Evolutionary conservation across 192 early-diverging fungal genomes (phyloP).

Genomic region (Dissophora globulifera): DNA sequence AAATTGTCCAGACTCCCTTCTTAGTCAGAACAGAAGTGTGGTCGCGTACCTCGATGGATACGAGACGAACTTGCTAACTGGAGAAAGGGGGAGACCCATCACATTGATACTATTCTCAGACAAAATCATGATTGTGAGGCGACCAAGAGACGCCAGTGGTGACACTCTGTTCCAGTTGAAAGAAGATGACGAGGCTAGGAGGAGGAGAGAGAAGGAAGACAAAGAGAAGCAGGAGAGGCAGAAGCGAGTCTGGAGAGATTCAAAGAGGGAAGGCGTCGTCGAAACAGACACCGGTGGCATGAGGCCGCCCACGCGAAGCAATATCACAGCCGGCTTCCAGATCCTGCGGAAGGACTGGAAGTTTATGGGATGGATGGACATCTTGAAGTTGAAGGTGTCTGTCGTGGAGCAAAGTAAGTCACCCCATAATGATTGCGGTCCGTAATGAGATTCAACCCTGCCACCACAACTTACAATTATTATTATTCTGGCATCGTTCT

Average conservation of each 20-base stretch:
- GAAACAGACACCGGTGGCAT: not conserved
- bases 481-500: too few relatives aligned
- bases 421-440: not conserved
- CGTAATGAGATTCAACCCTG: too few relatives aligned
- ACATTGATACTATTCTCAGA: slow-evolving; percentile 36
- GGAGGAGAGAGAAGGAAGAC: slow-evolving; percentile 5
- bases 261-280: not conserved
- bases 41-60: slow-evolving; percentile 25
- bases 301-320: too few relatives aligned
- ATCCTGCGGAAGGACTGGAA: slow-evolving; percentile 33
- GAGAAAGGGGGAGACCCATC: slow-evolving; percentile 29
- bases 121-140: slow-evolving; percentile 41
- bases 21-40: slow-evolving; percentile 26
- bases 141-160: slow-evolving; percentile 10
- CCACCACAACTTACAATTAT: too few relatives aligned
- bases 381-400: slow-evolving; percentile 19
- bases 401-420: slow-evolving; percentile 43
- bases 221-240: slow-evolving; percentile 2
- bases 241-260: not conserved
- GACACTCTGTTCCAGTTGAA: slow-evolving; percentile 7
- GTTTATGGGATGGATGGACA: slow-evolving; percentile 42
- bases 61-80: slow-evolving; percentile 36
- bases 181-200: slow-evolving; percentile 4
- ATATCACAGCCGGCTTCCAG: not conserved
- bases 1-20: slow-evolving; percentile 29